Evolutionary conservation across 2,329 filamentous ascomycete species (phyloP), one percentile per base, ranked within the genome.

Genomic region (Pseudogymnoascus sp.): DNA sequence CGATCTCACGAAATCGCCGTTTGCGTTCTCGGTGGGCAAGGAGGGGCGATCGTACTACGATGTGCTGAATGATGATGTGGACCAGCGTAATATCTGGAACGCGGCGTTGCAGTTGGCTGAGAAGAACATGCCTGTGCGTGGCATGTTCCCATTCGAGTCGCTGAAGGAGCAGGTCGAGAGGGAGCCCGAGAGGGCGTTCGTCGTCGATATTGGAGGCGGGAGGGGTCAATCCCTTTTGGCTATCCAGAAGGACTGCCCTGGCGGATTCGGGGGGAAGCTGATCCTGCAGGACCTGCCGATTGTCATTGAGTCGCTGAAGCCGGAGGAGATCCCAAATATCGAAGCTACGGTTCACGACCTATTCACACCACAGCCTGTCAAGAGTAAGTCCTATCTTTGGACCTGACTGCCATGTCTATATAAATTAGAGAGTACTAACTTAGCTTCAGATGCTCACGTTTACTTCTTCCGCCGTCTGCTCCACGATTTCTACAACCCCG

Each of bases 261-360:
- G 50, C 22, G 63, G 62, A 1, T 66, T 68, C 60, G 63, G 60
- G 1, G 65, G 59, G 11, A 70, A 70, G 43, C 46, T 72, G 62
- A 68, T 73, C 59, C 63, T 73, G 2, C 70, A 73, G 62, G 71
- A 72, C 60, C 66, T 66, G 24, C 62, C 68, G 5, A 64, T 67
- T 43, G 71, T 73, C 1, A 60, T 73, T 24, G 66, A 66, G 12
- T 59, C 64, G 3, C 63, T 72, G 4, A 63, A 62, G 3, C 38
- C 56, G 26, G 65, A 69, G 19, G 65, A 68, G n/a, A 65, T 71
- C 11, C 68, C 68, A 0, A 66, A 66, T 8, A 68, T 71, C 19
- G 68, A 71, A 37, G 68, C 67, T 59, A 72, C 72, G 65, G 26
- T 63, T 16, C 71, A 72, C 60, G 68, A 73, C 56, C 71, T 72